Evolutionary conservation across 1,139 yeast species (phyloP).

Genomic region (Candida albicans): DNA sequence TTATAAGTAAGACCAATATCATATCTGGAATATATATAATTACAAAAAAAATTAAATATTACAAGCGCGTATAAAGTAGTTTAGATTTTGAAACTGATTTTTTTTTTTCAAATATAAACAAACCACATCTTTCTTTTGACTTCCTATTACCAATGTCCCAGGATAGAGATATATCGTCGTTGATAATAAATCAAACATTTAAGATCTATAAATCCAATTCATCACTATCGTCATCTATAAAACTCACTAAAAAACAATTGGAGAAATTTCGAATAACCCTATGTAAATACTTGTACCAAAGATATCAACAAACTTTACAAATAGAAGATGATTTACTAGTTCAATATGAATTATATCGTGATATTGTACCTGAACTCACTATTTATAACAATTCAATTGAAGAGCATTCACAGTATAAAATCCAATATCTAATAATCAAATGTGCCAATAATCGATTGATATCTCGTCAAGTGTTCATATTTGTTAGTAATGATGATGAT

Average conservation of each 20-base stretch:
- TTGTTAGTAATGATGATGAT: constrained; percentile 4
- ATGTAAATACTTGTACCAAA: constrained; percentile 14
- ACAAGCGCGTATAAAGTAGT: too few relatives aligned
- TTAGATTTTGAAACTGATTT: too few relatives aligned
- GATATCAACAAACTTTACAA: constrained; percentile 9
- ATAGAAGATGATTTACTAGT: constrained; percentile 11
- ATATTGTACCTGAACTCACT: constrained; percentile 9
- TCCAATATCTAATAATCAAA: constrained; percentile 12
- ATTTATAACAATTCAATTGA: constrained; percentile 9
- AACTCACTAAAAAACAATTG: constrained; percentile 12
- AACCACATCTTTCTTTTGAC: too few relatives aligned
- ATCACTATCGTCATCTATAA: constrained; percentile 7
- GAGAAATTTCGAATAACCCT: constrained; percentile 14
- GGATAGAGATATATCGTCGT: constrained; percentile 6
- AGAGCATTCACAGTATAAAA: constrained; percentile 1
- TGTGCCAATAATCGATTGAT: constrained; percentile 8
- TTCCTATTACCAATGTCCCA: constrained; percentile 6
- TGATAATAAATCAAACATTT: constrained; percentile 20
- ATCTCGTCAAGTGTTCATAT: constrained; percentile 14
- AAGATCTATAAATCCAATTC: constrained; percentile 19
- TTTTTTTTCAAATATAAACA: too few relatives aligned
- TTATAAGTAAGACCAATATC: neutral
- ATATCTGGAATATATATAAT: neutral
- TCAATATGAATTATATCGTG: constrained; percentile 13
- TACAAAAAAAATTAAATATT: neutral